A percentile compares a stretch with the other conserved stretches of the same genome.
Evolutionary conservation across 108 stramenopile genomes (phyloP).

Genomic region (Skeletonema marinoi): DNA sequence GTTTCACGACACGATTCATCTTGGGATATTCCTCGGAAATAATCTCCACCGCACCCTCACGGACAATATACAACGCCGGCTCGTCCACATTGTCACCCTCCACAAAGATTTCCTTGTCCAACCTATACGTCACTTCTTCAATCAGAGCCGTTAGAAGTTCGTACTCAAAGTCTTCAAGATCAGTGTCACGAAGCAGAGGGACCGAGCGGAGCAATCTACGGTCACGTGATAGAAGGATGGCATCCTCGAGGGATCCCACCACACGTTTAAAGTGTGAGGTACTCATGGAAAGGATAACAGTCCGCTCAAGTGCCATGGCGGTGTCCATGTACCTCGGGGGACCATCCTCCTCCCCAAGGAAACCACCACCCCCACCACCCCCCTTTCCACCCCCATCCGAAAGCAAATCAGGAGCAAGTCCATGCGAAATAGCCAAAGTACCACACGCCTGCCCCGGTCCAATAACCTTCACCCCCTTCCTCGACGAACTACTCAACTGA

Average conservation of each 20-base stretch:
- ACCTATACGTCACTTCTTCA: slow-evolving; percentile 12
- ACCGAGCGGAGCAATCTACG: slow-evolving; percentile 33
- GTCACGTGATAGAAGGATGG: slow-evolving; percentile 42
- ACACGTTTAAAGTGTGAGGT: slow-evolving; percentile 31
- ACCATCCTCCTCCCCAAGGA: background rate
- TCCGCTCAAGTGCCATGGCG: slow-evolving; percentile 31
- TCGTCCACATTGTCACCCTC: slow-evolving; percentile 46
- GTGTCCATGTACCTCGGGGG: slow-evolving; percentile 15
- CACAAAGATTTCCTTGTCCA: slow-evolving; percentile 42
- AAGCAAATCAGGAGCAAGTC: background rate
- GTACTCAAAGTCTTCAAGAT: slow-evolving; percentile 47
- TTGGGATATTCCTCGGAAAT: slow-evolving; percentile 28
- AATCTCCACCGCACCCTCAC: slow-evolving; percentile 32
- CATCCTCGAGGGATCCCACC: slow-evolving; percentile 42
- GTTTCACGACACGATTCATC: slow-evolving; percentile 22
- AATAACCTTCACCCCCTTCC: slow-evolving; percentile 14
- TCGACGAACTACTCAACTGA: slow-evolving; percentile 41
- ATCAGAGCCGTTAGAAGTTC: slow-evolving; percentile 41
- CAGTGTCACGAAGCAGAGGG: slow-evolving; percentile 40
- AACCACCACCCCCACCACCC: background rate
- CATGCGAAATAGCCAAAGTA: slow-evolving; percentile 33
- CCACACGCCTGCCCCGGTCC: slow-evolving; percentile 45
- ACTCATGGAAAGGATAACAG: slow-evolving; percentile 44
- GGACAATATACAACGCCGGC: slow-evolving; percentile 44
- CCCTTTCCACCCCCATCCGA: background rate